phyloP scores from a whole-genome alignment of 2,329 filamentous ascomycete species.

The Epichloe sylvatica region DNA sequence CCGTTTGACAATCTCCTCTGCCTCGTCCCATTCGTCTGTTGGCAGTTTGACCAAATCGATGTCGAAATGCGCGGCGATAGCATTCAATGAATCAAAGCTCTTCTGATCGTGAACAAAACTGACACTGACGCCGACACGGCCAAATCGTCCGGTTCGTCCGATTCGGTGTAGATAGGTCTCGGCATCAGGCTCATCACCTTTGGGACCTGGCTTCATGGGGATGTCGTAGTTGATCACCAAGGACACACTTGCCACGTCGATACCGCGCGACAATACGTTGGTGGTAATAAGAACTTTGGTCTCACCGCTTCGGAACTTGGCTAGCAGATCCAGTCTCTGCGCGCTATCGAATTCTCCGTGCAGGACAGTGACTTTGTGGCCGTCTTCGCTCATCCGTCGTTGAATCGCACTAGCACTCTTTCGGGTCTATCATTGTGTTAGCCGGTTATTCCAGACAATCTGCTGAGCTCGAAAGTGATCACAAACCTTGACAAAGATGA shows the following conservation, averaged over 20 bases:
- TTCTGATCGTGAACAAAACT: constrained; percentile 81
- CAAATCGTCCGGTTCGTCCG: constrained; percentile 90
- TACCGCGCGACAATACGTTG: constrained; percentile 89
- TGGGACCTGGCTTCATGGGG: constrained; percentile 43
- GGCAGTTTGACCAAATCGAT: constrained; percentile 72
- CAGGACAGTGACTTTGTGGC: constrained; percentile 80
- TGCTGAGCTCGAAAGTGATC: constrained; percentile 8
- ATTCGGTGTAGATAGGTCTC: constrained; percentile 98
- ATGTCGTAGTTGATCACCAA: constrained; percentile 98
- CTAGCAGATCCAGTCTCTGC: constrained; percentile 71
- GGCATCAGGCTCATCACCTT: constrained; percentile 73
- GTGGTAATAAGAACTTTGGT: constrained; percentile 97
- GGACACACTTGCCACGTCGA: constrained; percentile 80
- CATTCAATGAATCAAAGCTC: constrained; percentile 64
- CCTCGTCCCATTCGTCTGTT: constrained; percentile 79
- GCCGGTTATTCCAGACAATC: background rate
- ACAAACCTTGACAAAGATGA: constrained; percentile 84
- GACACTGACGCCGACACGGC: constrained; percentile 88
- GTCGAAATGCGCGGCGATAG: constrained; percentile 68
- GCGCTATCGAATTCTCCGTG: constrained; percentile 76
- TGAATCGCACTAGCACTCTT: constrained; percentile 77
- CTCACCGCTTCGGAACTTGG: constrained; percentile 70
- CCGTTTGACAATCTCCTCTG: constrained; percentile 68
- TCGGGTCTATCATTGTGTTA: constrained; percentile 47
- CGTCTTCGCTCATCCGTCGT: constrained; percentile 70